Evolutionary conservation across 1,284 basidiomycete species (phyloP).

Genomic region (Naganishia sp.): DNA sequence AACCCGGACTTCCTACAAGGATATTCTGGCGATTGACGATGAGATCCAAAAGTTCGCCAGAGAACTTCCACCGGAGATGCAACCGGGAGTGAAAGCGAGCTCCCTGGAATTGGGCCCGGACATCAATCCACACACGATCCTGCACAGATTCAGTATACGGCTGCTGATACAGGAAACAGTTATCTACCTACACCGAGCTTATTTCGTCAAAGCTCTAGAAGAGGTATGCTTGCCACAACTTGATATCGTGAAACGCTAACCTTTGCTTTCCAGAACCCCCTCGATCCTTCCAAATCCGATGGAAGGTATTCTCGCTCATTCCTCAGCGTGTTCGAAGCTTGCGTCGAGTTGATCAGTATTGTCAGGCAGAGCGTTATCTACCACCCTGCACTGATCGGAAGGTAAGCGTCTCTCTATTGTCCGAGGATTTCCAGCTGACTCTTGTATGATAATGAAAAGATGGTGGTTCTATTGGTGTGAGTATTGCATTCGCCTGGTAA

Average conservation of each 20-base stretch:
- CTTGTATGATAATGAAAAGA: conserved; percentile 1
- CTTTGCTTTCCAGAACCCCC: conserved; percentile 16
- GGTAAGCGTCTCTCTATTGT: conserved; percentile 36
- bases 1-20: conserved; percentile 41
- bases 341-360: conserved; percentile 50
- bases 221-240: conserved; percentile 57
- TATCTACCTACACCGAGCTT: conserved; percentile 49
- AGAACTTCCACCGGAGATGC: conserved; percentile 42
- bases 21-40: conserved; percentile 44
- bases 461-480: conserved; percentile 48
- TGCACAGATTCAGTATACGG: conserved; percentile 51
- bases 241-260: background rate
- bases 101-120: conserved; percentile 45
- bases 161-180: conserved; percentile 48
- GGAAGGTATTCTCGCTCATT: conserved; percentile 38
- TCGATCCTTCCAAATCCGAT: conserved; percentile 26
- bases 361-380: conserved; percentile 51
- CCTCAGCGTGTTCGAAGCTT: conserved; percentile 47
- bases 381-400: conserved; percentile 47
- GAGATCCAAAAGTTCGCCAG: conserved; percentile 48
- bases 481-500: background rate
- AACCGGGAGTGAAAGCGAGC: conserved; percentile 43
- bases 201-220: conserved; percentile 47
- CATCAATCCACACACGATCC: conserved; percentile 48
- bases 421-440: background rate